A percentile compares a stretch with the other conserved stretches of the same genome.
phyloP scores from a whole-genome alignment of 2,329 filamentous ascomycete genomes.

The Alternaria triticimaculans region DNA sequence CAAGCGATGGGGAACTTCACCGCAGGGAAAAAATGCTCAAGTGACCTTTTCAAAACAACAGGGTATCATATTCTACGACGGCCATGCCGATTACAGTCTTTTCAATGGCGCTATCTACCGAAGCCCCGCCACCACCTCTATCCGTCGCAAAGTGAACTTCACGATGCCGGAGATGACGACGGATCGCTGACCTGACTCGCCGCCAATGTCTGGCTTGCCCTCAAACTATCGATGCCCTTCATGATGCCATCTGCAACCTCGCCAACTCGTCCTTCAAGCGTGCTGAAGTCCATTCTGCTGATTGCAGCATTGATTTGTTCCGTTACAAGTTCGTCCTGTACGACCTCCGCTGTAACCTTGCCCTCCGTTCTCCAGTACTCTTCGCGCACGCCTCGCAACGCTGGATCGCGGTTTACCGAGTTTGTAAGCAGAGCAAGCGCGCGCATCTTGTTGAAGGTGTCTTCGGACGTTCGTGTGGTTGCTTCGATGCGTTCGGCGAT shows the following conservation, averaged over 20 bases:
- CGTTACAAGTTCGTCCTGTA: conserved; percentile 79
- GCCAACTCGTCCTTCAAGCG: conserved; percentile 69
- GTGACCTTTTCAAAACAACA: conserved; percentile 25
- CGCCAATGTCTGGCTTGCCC: conserved; percentile 7
- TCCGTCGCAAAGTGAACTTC: conserved; percentile 19
- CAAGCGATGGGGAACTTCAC: conserved; percentile 20
- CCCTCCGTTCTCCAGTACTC: conserved; percentile 85
- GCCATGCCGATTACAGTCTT: conserved; percentile 10
- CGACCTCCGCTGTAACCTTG: conserved; percentile 72
- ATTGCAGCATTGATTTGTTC: conserved; percentile 74
- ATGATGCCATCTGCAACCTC: conserved; percentile 47
- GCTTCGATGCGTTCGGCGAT: conserved; percentile 71
- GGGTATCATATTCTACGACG: conserved; percentile 21
- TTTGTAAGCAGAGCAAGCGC: conserved; percentile 81
- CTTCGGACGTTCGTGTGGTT: conserved; percentile 62
- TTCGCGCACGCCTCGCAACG: conserved; percentile 69
- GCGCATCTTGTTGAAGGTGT: conserved; percentile 70
- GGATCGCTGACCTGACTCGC: conserved; percentile 2
- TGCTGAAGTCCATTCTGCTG: conserved; percentile 67
- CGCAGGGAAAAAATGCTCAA: conserved; percentile 24
- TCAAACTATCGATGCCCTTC: conserved; percentile 39
- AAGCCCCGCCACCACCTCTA: conserved; percentile 27
- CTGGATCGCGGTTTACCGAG: conserved; percentile 75
- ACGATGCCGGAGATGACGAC: conserved; percentile 7
- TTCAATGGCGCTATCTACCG: conserved; percentile 7